Conservation (phyloP, 2,329 filamentous ascomycete genomes). For the Penicillium concentricum region DNA sequence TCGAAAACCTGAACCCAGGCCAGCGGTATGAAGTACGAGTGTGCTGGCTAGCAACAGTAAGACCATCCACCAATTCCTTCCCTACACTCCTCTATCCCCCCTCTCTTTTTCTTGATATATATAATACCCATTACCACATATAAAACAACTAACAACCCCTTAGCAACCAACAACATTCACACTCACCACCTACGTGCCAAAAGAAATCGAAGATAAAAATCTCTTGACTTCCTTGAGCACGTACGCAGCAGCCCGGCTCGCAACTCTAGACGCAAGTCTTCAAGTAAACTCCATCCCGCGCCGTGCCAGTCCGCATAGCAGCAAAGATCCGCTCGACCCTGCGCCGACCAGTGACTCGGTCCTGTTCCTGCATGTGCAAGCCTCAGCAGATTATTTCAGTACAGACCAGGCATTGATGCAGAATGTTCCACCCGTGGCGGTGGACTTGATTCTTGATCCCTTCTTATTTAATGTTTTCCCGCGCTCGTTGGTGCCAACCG, state of each 20-base stretch:
- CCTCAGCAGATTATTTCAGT: slow-evolving; percentile 83
- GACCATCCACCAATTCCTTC: slow-evolving; percentile 29
- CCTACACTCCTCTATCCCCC: background rate
- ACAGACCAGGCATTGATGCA: slow-evolving; percentile 72
- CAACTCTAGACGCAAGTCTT: slow-evolving; percentile 18
- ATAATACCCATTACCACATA: background rate
- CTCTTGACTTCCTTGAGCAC: slow-evolving; percentile 64
- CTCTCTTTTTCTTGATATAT: background rate
- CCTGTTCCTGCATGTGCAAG: slow-evolving; percentile 70
- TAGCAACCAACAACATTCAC: slow-evolving; percentile 85
- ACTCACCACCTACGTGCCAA: slow-evolving; percentile 63
- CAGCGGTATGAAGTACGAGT: slow-evolving; percentile 87
- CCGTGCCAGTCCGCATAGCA: background rate
- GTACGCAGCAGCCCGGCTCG: slow-evolving; percentile 58
- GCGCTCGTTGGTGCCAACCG: slow-evolving; percentile 70
- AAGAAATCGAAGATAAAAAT: slow-evolving; percentile 61
- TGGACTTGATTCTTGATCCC: slow-evolving; percentile 83
- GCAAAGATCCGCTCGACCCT: slow-evolving; percentile 10
- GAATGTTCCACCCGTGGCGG: slow-evolving; percentile 68
- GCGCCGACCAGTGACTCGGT: slow-evolving; percentile 47
- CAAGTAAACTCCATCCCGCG: slow-evolving; percentile 17
- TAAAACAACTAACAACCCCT: slow-evolving; percentile 10
- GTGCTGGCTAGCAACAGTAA: slow-evolving; percentile 90
- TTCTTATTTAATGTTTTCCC: slow-evolving; percentile 79
- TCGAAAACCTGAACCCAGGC: slow-evolving; percentile 66